Conservation (phyloP, 179 eudicot species). For the Kewa caespitosa region DNA sequence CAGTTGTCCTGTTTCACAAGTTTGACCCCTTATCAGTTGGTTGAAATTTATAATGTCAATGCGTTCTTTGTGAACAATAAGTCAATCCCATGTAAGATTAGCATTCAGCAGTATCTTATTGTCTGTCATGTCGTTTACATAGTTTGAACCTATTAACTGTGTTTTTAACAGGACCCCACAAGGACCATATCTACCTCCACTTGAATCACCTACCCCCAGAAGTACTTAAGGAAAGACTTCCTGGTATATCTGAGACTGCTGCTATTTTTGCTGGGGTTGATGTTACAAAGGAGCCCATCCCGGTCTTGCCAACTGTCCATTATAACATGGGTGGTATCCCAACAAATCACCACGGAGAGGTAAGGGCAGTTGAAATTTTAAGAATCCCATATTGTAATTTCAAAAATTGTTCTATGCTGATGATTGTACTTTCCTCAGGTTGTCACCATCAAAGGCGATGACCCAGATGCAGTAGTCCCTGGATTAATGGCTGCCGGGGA, state of each 20-base stretch:
- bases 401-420: conserved; percentile 6
- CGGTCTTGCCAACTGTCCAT: conserved; percentile 98
- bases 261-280: conserved; percentile 99
- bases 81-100: background rate
- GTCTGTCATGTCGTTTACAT: background rate
- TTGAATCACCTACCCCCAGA: conserved; percentile 97
- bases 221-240: conserved; percentile 98
- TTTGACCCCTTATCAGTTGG: background rate
- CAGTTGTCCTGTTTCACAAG: background rate
- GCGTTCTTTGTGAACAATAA: background rate
- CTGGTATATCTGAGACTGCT: conserved; percentile 99
- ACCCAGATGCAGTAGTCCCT: conserved; percentile 90
- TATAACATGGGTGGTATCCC: conserved; percentile 99
- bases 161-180: conserved; percentile 65
- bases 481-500: conserved; percentile 98
- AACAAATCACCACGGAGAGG: conserved; percentile 97
- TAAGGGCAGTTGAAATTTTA: conserved; percentile 24
- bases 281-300: conserved; percentile 99
- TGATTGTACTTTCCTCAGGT: conserved; percentile 49
- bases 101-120: too few species aligned
- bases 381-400: background rate
- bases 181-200: conserved; percentile 97
- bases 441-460: conserved; percentile 72
- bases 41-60: background rate
- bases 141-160: background rate